Percentiles rank a stretch among this genome's conserved stretches.
Conservation (phyloP, 1,139 yeast genomes). For the Pichia sp. region DNA sequence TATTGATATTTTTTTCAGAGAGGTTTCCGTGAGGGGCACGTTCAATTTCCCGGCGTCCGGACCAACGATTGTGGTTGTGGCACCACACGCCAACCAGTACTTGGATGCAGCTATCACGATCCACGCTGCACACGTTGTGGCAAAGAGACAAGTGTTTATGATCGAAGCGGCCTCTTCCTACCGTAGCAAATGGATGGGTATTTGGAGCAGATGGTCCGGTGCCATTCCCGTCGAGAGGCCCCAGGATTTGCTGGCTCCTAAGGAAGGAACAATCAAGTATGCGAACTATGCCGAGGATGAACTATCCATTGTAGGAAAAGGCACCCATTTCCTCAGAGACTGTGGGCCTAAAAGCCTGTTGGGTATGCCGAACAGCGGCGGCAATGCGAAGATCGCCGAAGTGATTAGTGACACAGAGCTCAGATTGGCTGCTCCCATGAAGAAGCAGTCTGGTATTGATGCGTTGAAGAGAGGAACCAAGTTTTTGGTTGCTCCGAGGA, state of each 20-base stretch:
- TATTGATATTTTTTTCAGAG: conserved; percentile 55
- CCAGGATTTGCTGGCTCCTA: conserved; percentile 54
- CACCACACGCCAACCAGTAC: conserved; percentile 81
- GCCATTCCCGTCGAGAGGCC: conserved; percentile 74
- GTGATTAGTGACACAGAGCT: conserved; percentile 53
- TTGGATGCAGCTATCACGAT: conserved; percentile 65
- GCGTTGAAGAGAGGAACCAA: conserved; percentile 44
- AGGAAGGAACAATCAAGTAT: conserved; percentile 44
- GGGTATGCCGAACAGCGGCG: conserved; percentile 58
- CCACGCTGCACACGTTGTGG: conserved; percentile 42
- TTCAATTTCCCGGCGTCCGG: conserved; percentile 61
- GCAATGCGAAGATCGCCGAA: conserved; percentile 50
- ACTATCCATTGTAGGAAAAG: conserved; percentile 41
- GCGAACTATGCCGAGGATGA: conserved; percentile 37
- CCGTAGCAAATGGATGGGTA: conserved; percentile 48
- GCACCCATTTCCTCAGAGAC: conserved; percentile 45
- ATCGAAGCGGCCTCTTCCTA: conserved; percentile 65
- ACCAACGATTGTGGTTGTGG: conserved; percentile 70
- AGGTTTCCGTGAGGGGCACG: conserved; percentile 65
- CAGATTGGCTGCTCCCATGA: conserved; percentile 47
- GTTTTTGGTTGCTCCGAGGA: conserved; percentile 57
- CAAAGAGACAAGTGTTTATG: conserved; percentile 46
- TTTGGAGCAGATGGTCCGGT: conserved; percentile 51
- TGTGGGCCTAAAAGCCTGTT: conserved; percentile 51
- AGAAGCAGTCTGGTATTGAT: conserved; percentile 35